These are phyloP conservation scores for Kodamaea laetipori DNA, from an alignment of 805 yeast genomes.

Conservation along the genomic window DNA sequence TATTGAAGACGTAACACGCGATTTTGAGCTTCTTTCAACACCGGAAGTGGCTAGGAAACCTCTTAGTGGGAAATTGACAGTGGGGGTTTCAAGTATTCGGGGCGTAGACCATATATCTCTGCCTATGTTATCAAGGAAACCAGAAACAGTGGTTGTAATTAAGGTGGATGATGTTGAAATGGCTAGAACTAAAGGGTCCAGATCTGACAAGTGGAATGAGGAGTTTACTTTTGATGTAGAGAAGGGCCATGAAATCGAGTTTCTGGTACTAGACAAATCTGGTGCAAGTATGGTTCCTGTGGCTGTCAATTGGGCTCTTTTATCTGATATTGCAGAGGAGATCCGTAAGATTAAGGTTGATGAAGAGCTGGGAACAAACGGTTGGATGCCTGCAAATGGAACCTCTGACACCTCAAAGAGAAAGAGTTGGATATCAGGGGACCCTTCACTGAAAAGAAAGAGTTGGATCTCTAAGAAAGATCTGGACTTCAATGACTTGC, in stretches of 20 bases:
- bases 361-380: constrained; percentile 66
- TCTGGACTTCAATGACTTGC: not conserved
- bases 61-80: constrained; percentile 73
- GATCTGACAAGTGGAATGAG: constrained; percentile 83
- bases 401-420: constrained; percentile 30
- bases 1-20: constrained; percentile 62
- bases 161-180: constrained; percentile 88
- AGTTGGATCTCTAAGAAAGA: not conserved
- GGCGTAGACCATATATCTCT: constrained; percentile 93
- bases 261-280: constrained; percentile 80
- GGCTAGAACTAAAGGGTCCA: constrained; percentile 71
- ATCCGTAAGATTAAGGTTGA: constrained; percentile 86
- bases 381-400: constrained; percentile 88
- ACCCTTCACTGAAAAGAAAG: not conserved
- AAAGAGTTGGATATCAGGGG: not conserved
- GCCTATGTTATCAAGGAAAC: constrained; percentile 72
- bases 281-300: constrained; percentile 77
- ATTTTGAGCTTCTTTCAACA: constrained; percentile 64
- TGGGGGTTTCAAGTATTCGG: constrained; percentile 74
- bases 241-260: constrained; percentile 88
- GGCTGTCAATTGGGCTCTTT: constrained; percentile 86
- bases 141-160: constrained; percentile 75
- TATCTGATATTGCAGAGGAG: constrained; percentile 92
- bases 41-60: constrained; percentile 81
- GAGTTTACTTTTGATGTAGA: constrained; percentile 79